Percentiles rank a stretch among this genome's conserved stretches.
These are phyloP conservation scores for Boletus semigastroideus DNA, from an alignment of 1,284 basidiomycete species.

Conservation along the genomic window DNA sequence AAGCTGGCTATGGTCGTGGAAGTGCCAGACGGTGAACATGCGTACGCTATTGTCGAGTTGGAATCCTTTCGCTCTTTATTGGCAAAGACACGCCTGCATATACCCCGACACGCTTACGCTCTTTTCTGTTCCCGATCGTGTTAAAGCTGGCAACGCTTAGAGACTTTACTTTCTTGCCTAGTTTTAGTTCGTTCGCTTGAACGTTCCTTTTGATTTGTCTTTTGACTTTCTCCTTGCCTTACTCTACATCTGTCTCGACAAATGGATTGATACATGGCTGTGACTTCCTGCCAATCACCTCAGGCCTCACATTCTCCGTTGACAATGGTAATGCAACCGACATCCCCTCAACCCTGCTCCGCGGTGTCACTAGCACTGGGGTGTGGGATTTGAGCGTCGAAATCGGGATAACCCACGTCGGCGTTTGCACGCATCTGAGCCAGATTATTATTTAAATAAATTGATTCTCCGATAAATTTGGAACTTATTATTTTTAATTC, in stretches of 20 bases:
- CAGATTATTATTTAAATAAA: too few relatives aligned
- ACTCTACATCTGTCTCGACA: slow-evolving; percentile 10
- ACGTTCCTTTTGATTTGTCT: slow-evolving; percentile 26
- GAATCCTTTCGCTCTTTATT: not conserved
- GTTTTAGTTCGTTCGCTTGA: slow-evolving; percentile 6
- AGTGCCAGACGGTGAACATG: slow-evolving; percentile 62
- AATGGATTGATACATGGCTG: slow-evolving; percentile 11
- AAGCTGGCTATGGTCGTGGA: slow-evolving; percentile 80
- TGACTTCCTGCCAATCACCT: not conserved
- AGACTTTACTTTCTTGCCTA: slow-evolving; percentile 1
- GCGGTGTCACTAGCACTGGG: too few relatives aligned
- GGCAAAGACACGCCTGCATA: slow-evolving; percentile 18
- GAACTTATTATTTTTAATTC: too few relatives aligned
- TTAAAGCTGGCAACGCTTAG: not conserved
- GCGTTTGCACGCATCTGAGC: too few relatives aligned
- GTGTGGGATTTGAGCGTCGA: not conserved
- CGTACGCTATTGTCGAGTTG: slow-evolving; percentile 4
- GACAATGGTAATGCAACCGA: too few relatives aligned
- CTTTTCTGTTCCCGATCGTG: slow-evolving; percentile 13
- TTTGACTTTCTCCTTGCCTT: slow-evolving; percentile 5
- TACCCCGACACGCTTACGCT: slow-evolving; percentile 25
- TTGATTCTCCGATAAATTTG: too few relatives aligned
- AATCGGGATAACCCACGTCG: slow-evolving; percentile 43
- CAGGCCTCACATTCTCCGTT: too few relatives aligned
- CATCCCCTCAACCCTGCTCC: too few relatives aligned